Conservation (phyloP, 768 basidiomycete species). For the Tubosaeta sp. region DNA sequence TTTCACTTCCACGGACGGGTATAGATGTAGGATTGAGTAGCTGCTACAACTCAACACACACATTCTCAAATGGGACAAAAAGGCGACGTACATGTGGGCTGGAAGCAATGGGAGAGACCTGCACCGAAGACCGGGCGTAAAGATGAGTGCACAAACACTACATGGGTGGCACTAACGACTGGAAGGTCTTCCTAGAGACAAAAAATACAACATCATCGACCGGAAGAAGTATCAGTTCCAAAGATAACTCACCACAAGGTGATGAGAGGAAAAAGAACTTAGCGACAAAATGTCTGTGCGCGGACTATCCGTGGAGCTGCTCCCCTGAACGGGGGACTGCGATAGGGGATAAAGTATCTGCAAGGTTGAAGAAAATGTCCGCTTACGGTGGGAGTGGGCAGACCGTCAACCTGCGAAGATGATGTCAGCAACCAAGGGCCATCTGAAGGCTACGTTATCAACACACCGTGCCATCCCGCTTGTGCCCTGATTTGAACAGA, state of each 20-base stretch:
- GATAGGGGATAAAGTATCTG: not conserved
- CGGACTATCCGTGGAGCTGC: not conserved
- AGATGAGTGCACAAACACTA: not conserved
- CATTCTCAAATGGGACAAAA: not conserved
- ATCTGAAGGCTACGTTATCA: not conserved
- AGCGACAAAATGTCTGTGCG: not conserved
- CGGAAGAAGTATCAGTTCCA: not conserved
- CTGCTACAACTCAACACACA: not conserved
- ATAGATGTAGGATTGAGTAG: conserved; percentile 3
- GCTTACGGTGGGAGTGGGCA: conserved; percentile 7
- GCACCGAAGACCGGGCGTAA: too few species aligned
- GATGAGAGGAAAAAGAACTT: not conserved
- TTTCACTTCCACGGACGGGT: not conserved
- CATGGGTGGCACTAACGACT: not conserved
- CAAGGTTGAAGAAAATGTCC: not conserved
- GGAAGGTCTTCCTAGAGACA: not conserved
- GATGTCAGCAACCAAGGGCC: not conserved
- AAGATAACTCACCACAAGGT: not conserved
- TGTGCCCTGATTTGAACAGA: too few species aligned
- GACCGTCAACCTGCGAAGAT: conserved; percentile 1
- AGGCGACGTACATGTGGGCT: not conserved
- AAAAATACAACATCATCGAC: too few species aligned
- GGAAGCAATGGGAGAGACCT: conserved; percentile 1
- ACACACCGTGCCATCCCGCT: too few species aligned
- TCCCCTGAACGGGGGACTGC: conserved; percentile 4